Conservation (phyloP, 2,329 filamentous ascomycete species). For the Epichloe brachyelytri region DNA sequence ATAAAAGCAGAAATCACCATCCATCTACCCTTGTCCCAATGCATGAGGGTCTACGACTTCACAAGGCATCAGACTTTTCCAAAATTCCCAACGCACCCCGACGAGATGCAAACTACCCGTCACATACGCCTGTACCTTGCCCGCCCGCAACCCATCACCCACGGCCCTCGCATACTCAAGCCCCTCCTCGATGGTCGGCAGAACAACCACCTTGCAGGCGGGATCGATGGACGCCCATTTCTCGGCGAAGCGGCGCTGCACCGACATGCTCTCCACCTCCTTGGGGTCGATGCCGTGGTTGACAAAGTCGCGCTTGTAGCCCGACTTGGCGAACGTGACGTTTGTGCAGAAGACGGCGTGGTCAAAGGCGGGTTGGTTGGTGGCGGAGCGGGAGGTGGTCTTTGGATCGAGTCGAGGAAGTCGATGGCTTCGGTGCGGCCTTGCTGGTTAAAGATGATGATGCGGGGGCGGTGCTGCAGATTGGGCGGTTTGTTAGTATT, state of each 20-base stretch:
- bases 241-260: conserved; percentile 39
- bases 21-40: too few relatives aligned
- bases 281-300: conserved; percentile 40
- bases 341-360: conserved; percentile 79
- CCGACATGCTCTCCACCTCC: conserved; percentile 37
- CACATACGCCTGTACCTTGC: conserved; percentile 35
- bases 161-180: conserved; percentile 32
- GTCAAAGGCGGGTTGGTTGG: conserved; percentile 37
- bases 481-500: background rate
- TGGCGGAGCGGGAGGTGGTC: conserved; percentile 18
- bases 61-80: conserved; percentile 32
- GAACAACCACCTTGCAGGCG: conserved; percentile 28
- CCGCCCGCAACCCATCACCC: conserved; percentile 17
- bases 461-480: conserved; percentile 23
- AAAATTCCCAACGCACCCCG: conserved; percentile 40
- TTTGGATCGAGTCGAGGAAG: conserved; percentile 37
- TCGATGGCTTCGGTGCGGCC: conserved; percentile 39
- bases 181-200: conserved; percentile 43
- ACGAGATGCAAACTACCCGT: conserved; percentile 53
- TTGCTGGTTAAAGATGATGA: conserved; percentile 84
- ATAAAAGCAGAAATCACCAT: conserved; percentile 9
- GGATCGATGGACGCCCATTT: conserved; percentile 37
- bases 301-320: conserved; percentile 44
- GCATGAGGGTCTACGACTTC: background rate
- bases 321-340: conserved; percentile 38